Evolutionary conservation across 805 yeast species (phyloP), one percentile per base, ranked within the genome.

Genomic region (Suhomyces pyralidae): DNA sequence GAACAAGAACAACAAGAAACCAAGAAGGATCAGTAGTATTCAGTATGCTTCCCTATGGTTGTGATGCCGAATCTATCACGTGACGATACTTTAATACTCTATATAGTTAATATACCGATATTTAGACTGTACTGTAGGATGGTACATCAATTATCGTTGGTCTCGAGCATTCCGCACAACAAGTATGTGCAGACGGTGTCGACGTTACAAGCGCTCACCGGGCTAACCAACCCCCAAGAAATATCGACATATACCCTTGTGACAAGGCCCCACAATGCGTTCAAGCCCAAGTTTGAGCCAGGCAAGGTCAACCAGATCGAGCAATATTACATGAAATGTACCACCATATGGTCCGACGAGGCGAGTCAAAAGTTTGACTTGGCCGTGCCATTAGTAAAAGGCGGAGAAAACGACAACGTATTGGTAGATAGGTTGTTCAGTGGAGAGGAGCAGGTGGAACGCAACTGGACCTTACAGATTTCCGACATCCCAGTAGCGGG

Each of bases 401-500:
- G 56, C 2, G 57, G 43, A 15, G 54, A 49, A 7, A 52, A 56
- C 20, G 55, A 58, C 17, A 58, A 58, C 38, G 55, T 68, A 5
- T 56, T 63, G 36, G 74, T 68, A 15, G 67, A 61, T 32, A 61
- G 70, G 43, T 60, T 73, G 20, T 73, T 75, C 51, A 25, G 61
- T 4, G 66, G 64, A 12, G 57, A 58, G 30, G 61, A 57, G 26
- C 58, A 60, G 30, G 46, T 40, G 32, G 30, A 48, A 8, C 52
- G 74, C 61, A 56, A 69, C 40, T 88, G 92, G 93, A 78, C 85
- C 0, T 61, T 88, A 7, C 87, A 82, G 58, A 74, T 84, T 24
- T 73, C 82, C 5, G 96, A 88, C 67, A 85, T 88, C 10, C 94
- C 94, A 1, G 81, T 85, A 6, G 92, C 90, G 8, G 93, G 93